Base-by-base conservation (phyloP, 768 basidiomycete species). In the Boletellus sp. region DNA sequence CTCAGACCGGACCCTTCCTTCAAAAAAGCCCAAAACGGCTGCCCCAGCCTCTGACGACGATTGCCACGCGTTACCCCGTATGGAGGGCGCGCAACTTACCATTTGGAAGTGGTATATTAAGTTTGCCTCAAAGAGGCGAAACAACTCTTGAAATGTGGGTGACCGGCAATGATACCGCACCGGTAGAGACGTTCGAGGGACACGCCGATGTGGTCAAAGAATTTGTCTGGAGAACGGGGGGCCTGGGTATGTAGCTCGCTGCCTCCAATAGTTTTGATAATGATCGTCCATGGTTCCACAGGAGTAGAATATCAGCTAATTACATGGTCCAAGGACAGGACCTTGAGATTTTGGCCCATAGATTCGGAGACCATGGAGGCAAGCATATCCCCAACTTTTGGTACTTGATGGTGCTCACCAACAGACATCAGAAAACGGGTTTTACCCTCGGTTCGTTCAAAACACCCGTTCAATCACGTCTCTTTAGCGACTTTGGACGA, bases 121-220 rank as follows among this genome's bases (percentile, higher is more conserved):
- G 86, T 51, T 68, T 98, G 12, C 90, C 95, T 1, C 95, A 99
- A 62, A 73, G 95, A 46, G 89, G 92, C 4, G 85, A 86, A 55
- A 88, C 87, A 16, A 76, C 79, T 0, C 73, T 97, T 17, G 90
- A 93, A 62, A 89, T 97, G 85, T 97, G 85, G 74, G 74, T 75
- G 17, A 54, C 71, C 12, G 60, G 52, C 2, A 57, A 65, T 36
- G 54, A 60, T 32, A 34, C 39, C 31, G 54, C 46, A 10, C 83
- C 85, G 2, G 81, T 91, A 6, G 83, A 88, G 56, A 72, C 75
- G 7, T 95, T 94, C 56, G 87, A 90, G 57, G 94, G 93, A 0
- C 93, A 95, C 68, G 79, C 83, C 0, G 93, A 95, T 55, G 91
- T 94, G 2, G 95, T 98, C 17, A 96, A 95, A 61, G 95, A 99